These are phyloP conservation scores for Exophiala lecanii-corni DNA, from an alignment of 2,329 filamentous ascomycete genomes.

Conservation along the genomic window DNA sequence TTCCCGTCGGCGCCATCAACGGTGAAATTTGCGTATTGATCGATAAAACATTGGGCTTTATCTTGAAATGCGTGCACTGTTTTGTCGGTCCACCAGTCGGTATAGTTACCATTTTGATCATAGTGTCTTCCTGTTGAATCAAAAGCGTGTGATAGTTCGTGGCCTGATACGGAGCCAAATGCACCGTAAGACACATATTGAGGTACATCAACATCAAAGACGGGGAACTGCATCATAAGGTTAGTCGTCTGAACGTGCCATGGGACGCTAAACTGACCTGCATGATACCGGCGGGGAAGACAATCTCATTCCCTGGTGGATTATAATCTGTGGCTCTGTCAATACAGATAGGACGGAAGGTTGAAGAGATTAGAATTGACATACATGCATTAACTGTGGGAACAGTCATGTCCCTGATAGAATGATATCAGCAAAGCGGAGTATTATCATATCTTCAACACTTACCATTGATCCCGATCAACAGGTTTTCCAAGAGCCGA, in stretches of 20 bases:
- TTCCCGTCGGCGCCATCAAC: conserved; percentile 54
- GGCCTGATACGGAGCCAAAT: conserved; percentile 62
- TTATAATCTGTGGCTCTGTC: conserved; percentile 43
- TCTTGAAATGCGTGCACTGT: conserved; percentile 57
- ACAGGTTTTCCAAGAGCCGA: conserved; percentile 55
- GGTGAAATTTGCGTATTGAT: conserved; percentile 62
- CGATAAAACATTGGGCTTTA: conserved; percentile 60
- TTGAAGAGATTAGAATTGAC: conserved; percentile 28
- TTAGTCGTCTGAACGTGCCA: too few relatives aligned
- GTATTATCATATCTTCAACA: neutral
- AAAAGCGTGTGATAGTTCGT: conserved; percentile 67
- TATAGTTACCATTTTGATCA: conserved; percentile 60
- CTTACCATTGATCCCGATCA: conserved; percentile 53
- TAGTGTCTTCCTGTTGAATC: conserved; percentile 62
- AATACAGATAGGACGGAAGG: neutral
- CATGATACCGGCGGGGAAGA: conserved; percentile 66
- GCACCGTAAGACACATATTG: conserved; percentile 65
- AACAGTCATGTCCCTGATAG: conserved; percentile 47
- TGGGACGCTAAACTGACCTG: conserved; percentile 55
- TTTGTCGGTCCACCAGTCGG: conserved; percentile 61
- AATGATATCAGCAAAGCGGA: conserved; percentile 2
- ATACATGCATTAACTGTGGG: conserved; percentile 58
- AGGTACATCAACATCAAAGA: conserved; percentile 60
- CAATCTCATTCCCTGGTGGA: conserved; percentile 61
- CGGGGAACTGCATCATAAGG: conserved; percentile 56